Conservation (phyloP, 208 protist genomes). For the Leptomonas seymouri region DNA sequence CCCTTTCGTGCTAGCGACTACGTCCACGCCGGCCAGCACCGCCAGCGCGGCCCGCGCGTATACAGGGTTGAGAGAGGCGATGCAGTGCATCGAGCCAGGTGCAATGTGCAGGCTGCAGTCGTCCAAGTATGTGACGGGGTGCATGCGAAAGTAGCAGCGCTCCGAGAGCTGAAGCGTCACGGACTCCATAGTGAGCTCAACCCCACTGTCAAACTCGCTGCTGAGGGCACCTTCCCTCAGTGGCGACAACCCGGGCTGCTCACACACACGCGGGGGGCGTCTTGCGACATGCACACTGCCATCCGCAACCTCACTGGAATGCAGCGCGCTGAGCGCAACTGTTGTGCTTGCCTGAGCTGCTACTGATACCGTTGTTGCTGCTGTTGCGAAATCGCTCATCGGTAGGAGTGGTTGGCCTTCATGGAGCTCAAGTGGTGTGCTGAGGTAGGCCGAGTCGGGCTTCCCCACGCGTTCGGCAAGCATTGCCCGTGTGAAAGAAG, state of each 20-base stretch:
- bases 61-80: constrained; percentile 39
- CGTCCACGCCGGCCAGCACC: constrained; percentile 51
- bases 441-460: neutral
- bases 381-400: neutral
- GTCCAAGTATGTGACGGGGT: constrained; percentile 22
- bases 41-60: constrained; percentile 31
- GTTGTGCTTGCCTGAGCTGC: neutral
- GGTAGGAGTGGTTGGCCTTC: neutral
- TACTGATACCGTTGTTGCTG: neutral
- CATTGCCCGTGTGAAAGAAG: neutral
- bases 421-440: neutral
- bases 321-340: neutral
- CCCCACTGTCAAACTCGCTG: constrained; percentile 7
- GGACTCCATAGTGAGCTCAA: constrained; percentile 25
- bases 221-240: neutral
- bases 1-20: constrained; percentile 48
- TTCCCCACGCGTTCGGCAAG: neutral
- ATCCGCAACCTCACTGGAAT: constrained; percentile 1
- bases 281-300: constrained; percentile 21
- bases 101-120: constrained; percentile 30
- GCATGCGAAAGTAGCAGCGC: constrained; percentile 10
- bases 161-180: neutral
- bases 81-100: constrained; percentile 30
- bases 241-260: neutral
- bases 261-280: neutral